These are phyloP conservation scores for Pinus taeda DNA, from an alignment of 75 land plant species.

Conservation along the genomic window DNA sequence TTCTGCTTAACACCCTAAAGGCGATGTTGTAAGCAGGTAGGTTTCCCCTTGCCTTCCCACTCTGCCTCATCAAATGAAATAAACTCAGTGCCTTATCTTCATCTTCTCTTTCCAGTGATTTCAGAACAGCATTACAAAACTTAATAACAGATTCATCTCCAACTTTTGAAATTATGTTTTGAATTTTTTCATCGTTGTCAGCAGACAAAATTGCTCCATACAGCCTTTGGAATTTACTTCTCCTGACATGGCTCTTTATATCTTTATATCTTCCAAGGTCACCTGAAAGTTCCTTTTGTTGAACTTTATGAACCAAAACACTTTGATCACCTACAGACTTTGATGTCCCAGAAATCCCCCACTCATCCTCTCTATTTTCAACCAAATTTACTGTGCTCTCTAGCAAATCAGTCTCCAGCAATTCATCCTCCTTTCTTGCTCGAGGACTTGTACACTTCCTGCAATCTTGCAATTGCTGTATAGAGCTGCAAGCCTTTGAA, in stretches of 20 bases:
- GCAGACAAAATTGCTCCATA: slow-evolving; percentile 12
- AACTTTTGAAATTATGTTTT: slow-evolving; percentile 12
- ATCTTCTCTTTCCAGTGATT: slow-evolving; percentile 36
- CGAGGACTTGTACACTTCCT: not conserved
- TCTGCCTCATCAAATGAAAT: slow-evolving; percentile 69
- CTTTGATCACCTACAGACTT: not conserved
- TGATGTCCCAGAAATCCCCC: not conserved
- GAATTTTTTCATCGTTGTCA: slow-evolving; percentile 8
- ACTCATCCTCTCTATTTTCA: not conserved
- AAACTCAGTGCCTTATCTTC: slow-evolving; percentile 36
- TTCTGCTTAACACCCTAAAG: slow-evolving; percentile 52
- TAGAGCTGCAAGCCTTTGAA: not conserved
- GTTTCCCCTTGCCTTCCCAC: slow-evolving; percentile 54
- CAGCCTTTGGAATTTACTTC: not conserved
- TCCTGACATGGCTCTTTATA: not conserved
- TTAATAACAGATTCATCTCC: slow-evolving; percentile 17
- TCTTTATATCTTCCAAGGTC: not conserved
- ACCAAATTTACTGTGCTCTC: slow-evolving; percentile 1
- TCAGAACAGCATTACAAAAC: slow-evolving; percentile 41
- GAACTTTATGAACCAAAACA: slow-evolving; percentile 3
- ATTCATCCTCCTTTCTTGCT: not conserved
- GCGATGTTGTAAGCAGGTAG: slow-evolving; percentile 43
- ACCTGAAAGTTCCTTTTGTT: not conserved
- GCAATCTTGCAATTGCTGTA: slow-evolving; percentile 4
- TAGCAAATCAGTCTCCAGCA: not conserved